Evolutionary conservation across 2,329 filamentous ascomycete species (phyloP).

Genomic region (Trichoderma lentiforme): DNA sequence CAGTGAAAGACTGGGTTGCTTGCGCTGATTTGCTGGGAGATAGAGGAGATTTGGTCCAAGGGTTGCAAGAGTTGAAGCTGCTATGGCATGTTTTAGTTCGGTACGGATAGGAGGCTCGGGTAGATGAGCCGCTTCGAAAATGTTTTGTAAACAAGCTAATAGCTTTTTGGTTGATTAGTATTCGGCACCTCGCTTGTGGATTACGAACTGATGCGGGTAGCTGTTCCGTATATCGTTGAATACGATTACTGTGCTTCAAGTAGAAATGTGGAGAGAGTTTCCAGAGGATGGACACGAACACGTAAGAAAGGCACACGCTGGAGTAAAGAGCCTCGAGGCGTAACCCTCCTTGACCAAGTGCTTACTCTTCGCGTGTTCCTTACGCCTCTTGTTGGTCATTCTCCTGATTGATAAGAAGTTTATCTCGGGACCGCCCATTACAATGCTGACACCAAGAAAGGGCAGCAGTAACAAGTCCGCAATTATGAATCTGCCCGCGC

Average conservation of each 20-base stretch:
- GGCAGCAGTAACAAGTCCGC: neutral
- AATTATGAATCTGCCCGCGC: neutral
- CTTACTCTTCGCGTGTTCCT: neutral
- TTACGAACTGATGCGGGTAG: neutral
- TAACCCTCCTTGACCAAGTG: neutral
- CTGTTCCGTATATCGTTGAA: neutral
- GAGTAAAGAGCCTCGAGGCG: neutral
- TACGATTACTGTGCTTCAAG: neutral
- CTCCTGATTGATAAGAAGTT: neutral
- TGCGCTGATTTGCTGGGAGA: slow-evolving; percentile 1
- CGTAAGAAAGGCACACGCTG: neutral
- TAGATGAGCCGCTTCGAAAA: neutral
- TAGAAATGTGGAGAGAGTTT: neutral
- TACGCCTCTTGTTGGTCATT: neutral
- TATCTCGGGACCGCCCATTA: neutral
- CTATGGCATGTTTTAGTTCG: slow-evolving; percentile 21
- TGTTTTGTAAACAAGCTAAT: neutral
- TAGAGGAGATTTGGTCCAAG: slow-evolving; percentile 12
- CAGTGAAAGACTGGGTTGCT: neutral
- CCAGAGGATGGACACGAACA: neutral
- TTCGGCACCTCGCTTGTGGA: neutral
- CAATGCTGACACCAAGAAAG: neutral
- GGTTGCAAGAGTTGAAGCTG: slow-evolving; percentile 19
- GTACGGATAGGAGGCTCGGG: neutral
- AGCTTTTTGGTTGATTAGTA: neutral